Evolutionary conservation across 2,329 filamentous ascomycete genomes (phyloP).

Genomic region (Graphiopsis chlorocephala): DNA sequence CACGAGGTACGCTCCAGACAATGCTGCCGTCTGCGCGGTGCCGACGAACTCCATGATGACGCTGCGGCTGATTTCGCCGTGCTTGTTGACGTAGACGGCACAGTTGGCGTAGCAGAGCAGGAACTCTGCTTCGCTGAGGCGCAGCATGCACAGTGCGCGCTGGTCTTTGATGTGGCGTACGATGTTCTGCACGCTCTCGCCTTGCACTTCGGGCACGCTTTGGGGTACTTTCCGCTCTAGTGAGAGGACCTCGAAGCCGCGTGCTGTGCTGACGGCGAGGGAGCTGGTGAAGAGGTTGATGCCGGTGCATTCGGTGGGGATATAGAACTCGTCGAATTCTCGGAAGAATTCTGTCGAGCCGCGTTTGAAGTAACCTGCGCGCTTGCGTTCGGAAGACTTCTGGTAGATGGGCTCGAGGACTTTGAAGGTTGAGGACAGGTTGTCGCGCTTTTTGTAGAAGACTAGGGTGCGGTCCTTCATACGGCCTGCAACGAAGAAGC

Average conservation of each 20-base stretch:
- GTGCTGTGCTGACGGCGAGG: constrained; percentile 84
- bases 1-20: constrained; percentile 87
- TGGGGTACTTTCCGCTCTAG: constrained; percentile 96
- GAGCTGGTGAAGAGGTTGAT: constrained; percentile 96
- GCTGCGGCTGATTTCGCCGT: constrained; percentile 88
- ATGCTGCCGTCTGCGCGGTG: constrained; percentile 78
- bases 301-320: constrained; percentile 89
- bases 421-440: constrained; percentile 85
- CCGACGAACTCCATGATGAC: constrained; percentile 99
- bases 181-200: constrained; percentile 78
- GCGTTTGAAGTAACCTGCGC: constrained; percentile 60
- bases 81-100: constrained; percentile 96
- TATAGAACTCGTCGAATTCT: constrained; percentile 98
- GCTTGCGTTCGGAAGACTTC: constrained; percentile 81
- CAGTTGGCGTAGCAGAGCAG: constrained; percentile 92
- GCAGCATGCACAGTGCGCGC: constrained; percentile 91
- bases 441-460: constrained; percentile 94
- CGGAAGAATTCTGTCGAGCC: constrained; percentile 93
- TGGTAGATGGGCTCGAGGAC: constrained; percentile 94
- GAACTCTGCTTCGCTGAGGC: constrained; percentile 84
- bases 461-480: constrained; percentile 97
- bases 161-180: constrained; percentile 78
- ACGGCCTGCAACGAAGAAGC: constrained; percentile 90
- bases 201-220: constrained; percentile 83
- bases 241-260: constrained; percentile 93